Base-by-base conservation (phyloP, 768 basidiomycete genomes). In the Pilatotrama ljubarskyi region DNA sequence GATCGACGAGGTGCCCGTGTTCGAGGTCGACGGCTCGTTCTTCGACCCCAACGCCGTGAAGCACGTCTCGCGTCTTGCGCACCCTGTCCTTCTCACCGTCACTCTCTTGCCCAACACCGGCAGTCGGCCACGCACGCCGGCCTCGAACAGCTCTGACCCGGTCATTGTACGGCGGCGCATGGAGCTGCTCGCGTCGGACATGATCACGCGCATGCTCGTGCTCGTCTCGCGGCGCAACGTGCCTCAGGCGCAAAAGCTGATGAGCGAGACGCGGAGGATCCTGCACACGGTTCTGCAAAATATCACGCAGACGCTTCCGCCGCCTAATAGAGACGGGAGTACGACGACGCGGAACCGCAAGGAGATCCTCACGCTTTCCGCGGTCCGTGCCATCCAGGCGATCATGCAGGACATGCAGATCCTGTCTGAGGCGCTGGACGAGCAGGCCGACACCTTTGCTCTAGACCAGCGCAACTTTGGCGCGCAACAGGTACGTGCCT, bases 1-100 rank as follows among this genome's bases (percentile, higher is more conserved):
- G 91, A 95, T 97, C 46, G 97, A 99, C 69, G 97, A 99, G 68
- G 91, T 97, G 10, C 97, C 96, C 1, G 91, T 98, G 10, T 85
- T 96, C 50, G 95, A 98, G 72, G 92, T 98, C 14, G 95, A 98
- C 64, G 95, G 95, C 8, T 87, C 91, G 29, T 98, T 94, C 83
- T 93, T 87, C 71, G 96, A 98, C 73, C 96, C 96, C 1, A 82
- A 86, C 0, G 91, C 89, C 6, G 79, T 80, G 42, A 92, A 94
- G 74, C 85, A 88, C 55, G 86, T 96, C 18, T 88, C 93, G 38
- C 84, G 95, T 11, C 85, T 99, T 7, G 91, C 93, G 0, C 89
- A 95, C 73, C 97, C 97, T 0, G 89, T 95, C 38, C 80, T 99
- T n/a, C 84, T 99, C 60, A 97, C 95, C 0, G 85, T 98, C 67